Conservation (phyloP, 2,329 filamentous ascomycete species). For the Paramyrothecium roridum region DNA sequence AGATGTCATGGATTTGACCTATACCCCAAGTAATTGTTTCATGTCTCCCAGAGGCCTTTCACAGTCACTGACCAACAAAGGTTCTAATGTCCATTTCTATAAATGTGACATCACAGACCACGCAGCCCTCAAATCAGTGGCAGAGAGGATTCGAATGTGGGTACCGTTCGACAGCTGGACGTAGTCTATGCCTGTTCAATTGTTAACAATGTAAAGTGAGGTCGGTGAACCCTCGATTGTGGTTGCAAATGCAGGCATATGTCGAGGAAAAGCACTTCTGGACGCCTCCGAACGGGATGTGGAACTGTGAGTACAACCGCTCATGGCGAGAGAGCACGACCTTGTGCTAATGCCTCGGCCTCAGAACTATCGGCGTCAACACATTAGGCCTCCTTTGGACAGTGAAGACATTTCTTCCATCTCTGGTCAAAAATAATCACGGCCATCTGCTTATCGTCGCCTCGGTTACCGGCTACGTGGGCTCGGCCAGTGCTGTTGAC, state of each 20-base stretch:
- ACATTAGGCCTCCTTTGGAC: conserved; percentile 55
- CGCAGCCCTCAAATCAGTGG: conserved; percentile 37
- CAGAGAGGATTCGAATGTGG: conserved; percentile 29
- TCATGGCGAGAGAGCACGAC: neutral
- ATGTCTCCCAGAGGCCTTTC: no score
- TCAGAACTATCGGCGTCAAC: conserved; percentile 54
- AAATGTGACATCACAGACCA: conserved; percentile 52
- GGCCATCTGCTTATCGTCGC: conserved; percentile 60
- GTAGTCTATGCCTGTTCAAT: neutral
- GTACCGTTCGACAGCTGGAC: neutral
- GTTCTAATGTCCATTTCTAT: conserved; percentile 44
- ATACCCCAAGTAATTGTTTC: neutral
- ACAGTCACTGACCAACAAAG: conserved; percentile 4
- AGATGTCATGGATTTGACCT: conserved; percentile 41
- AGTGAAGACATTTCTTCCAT: conserved; percentile 52
- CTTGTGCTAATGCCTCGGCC: neutral
- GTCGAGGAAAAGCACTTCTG: conserved; percentile 49
- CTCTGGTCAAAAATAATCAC: conserved; percentile 51
- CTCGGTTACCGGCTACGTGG: conserved; percentile 47
- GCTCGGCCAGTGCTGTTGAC: conserved; percentile 54
- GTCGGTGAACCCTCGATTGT: conserved; percentile 51
- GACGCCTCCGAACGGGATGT: conserved; percentile 42
- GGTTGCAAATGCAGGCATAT: conserved; percentile 55
- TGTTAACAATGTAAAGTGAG: conserved; percentile 18
- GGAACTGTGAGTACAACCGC: conserved; percentile 7